Evolutionary conservation across 345 rosid species (phyloP).

Genomic region (Populus simonii): DNA sequence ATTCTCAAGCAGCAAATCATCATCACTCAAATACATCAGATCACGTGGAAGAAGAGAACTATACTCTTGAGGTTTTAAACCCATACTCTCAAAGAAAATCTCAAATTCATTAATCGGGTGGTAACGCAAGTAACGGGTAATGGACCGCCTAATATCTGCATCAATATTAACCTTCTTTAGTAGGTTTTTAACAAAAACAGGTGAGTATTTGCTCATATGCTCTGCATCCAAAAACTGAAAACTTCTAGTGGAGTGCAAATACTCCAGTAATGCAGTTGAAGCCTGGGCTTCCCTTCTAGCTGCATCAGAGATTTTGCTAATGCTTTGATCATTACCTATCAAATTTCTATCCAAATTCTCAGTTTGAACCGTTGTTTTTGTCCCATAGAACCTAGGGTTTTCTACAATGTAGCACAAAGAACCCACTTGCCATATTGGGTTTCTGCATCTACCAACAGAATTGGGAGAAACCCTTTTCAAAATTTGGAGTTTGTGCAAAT

Average conservation of each 20-base stretch:
- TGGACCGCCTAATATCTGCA: constrained; percentile 31
- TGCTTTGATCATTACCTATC: constrained; percentile 12
- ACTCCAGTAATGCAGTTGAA: constrained; percentile 67
- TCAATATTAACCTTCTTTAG: constrained; percentile 35
- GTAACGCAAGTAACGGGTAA: constrained; percentile 54
- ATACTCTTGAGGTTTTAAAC: constrained; percentile 51
- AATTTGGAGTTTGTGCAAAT: constrained; percentile 36
- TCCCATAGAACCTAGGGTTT: constrained; percentile 46
- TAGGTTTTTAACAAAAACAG: constrained; percentile 40
- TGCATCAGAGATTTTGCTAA: constrained; percentile 27
- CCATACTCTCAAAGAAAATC: constrained; percentile 81
- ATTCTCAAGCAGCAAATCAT: constrained; percentile 53
- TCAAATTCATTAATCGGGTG: constrained; percentile 88
- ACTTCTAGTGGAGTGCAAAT: constrained; percentile 58
- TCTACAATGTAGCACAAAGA: constrained; percentile 16
- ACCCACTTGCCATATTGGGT: constrained; percentile 20
- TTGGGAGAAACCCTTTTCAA: constrained; percentile 44
- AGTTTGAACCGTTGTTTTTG: constrained; percentile 1
- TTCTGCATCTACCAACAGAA: constrained; percentile 25
- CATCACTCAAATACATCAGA: constrained; percentile 62
- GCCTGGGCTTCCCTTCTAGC: constrained; percentile 48
- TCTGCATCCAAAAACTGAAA: constrained; percentile 63
- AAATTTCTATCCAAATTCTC: constrained; percentile 11
- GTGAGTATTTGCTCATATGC: constrained; percentile 62
- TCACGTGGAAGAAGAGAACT: constrained; percentile 42